A percentile compares a stretch with the other conserved stretches of the same genome.
Conservation (phyloP, 805 yeast genomes). For the Komagataella mondaviorum region DNA sequence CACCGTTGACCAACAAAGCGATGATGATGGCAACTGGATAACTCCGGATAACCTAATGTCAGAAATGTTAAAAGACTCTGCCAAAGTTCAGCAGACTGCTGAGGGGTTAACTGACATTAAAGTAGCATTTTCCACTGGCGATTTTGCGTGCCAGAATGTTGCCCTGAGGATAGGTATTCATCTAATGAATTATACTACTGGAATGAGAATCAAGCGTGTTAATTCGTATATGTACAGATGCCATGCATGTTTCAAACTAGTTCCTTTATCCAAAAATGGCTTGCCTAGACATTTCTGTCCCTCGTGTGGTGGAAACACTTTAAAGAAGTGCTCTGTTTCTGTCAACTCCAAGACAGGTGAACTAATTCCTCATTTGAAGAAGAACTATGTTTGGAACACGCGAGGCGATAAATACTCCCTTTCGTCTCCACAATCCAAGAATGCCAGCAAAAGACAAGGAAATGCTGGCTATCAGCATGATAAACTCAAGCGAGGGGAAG, state of each 20-base stretch:
- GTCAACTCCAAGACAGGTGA: conserved; percentile 69
- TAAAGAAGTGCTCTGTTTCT: conserved; percentile 83
- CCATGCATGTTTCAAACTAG: conserved; percentile 86
- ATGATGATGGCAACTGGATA: conserved; percentile 82
- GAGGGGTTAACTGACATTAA: conserved; percentile 27
- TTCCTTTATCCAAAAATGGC: conserved; percentile 68
- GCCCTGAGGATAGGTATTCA: conserved; percentile 83
- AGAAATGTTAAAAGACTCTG: conserved; percentile 58
- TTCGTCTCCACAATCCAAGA: conserved; percentile 80
- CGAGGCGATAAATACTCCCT: conserved; percentile 75
- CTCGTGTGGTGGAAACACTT: conserved; percentile 86
- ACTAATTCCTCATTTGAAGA: conserved; percentile 76
- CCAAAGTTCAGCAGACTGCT: conserved; percentile 30
- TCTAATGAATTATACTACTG: conserved; percentile 73
- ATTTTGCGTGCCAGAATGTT: conserved; percentile 95
- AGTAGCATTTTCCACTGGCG: conserved; percentile 87
- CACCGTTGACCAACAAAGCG: conserved; percentile 31
- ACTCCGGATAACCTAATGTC: conserved; percentile 75
- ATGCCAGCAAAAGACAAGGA: conserved; percentile 57
- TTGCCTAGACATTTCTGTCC: conserved; percentile 84
- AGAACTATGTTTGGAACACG: conserved; percentile 86
- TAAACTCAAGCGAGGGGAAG: conserved; percentile 40
- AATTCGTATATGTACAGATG: conserved; percentile 92
- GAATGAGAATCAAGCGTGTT: conserved; percentile 72
- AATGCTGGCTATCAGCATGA: conserved; percentile 71